phyloP scores from a whole-genome alignment of 768 basidiomycete species.

The Suillus fuscotomentosus region DNA sequence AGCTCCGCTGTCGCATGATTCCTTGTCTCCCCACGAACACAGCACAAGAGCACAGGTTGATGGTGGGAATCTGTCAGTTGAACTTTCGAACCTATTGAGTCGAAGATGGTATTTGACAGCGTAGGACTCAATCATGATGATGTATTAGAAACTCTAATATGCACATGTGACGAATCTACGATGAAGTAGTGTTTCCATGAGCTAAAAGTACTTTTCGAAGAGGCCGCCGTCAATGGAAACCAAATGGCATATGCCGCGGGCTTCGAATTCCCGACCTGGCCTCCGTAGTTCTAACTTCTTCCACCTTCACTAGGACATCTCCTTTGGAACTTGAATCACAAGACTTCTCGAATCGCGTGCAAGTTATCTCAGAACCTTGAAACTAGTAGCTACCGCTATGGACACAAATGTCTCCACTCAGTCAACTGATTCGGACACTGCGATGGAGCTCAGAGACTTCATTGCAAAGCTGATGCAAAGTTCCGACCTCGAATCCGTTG shows the following conservation, averaged over 20 bases:
- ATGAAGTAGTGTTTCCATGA: not conserved
- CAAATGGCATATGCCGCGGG: not conserved
- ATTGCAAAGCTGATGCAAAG: constrained; percentile 30
- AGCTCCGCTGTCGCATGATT: not conserved
- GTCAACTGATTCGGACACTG: constrained; percentile 6
- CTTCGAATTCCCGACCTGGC: not conserved
- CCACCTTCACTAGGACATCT: not conserved
- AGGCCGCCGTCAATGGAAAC: not conserved
- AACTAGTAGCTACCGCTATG: not conserved
- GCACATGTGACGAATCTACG: not conserved
- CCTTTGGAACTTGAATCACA: not conserved
- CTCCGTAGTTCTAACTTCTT: not conserved
- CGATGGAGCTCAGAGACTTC: constrained; percentile 22
- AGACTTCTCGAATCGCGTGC: not conserved
- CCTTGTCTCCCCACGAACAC: not conserved
- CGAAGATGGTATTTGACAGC: not conserved
- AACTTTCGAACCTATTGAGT: not conserved
- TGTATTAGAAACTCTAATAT: not conserved
- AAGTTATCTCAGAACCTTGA: not conserved
- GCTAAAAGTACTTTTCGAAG: not conserved
- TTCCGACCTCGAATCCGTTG: constrained; percentile 42
- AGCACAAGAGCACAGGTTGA: not conserved
- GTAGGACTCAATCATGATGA: not conserved
- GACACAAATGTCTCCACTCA: not conserved
- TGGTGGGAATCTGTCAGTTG: no score